A percentile compares a stretch with the other conserved stretches of the same genome.
Evolutionary conservation across 2,329 filamentous ascomycete genomes (phyloP).

Genomic region (Lithohypha guttulata): DNA sequence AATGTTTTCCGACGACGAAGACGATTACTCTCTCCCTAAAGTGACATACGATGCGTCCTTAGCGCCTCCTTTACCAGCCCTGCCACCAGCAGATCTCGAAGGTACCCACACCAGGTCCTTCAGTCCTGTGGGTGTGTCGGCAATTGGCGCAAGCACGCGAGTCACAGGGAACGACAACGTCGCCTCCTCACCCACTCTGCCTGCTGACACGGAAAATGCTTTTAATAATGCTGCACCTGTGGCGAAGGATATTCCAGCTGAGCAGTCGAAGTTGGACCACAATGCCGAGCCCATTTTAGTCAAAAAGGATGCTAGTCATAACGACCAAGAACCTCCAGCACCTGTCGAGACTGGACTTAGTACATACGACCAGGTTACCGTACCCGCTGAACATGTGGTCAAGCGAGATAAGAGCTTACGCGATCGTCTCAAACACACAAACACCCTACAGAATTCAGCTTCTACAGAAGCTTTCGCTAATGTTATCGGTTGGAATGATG

Average conservation of each 20-base stretch:
- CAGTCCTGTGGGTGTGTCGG: too few relatives aligned
- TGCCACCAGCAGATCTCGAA: not conserved
- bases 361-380: slow-evolving; percentile 1
- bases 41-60: not conserved
- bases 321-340: not conserved
- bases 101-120: not conserved
- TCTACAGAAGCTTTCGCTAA: slow-evolving; percentile 40
- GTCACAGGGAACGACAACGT: not conserved
- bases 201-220: not conserved
- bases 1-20: slow-evolving; percentile 52
- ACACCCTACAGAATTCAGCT: slow-evolving; percentile 23
- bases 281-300: too few relatives aligned
- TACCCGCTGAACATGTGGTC: not conserved
- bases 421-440: slow-evolving; percentile 25
- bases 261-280: not conserved
- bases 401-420: slow-evolving; percentile 25
- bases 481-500: slow-evolving; percentile 39
- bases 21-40: slow-evolving; percentile 25
- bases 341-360: not conserved
- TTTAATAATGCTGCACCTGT: not conserved
- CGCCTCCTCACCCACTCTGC: not conserved
- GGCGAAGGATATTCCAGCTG: not conserved
- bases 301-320: not conserved
- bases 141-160: not conserved
- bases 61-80: not conserved